phyloP scores from a whole-genome alignment of 129 eudicot genomes.

The Silybum marianum region DNA sequence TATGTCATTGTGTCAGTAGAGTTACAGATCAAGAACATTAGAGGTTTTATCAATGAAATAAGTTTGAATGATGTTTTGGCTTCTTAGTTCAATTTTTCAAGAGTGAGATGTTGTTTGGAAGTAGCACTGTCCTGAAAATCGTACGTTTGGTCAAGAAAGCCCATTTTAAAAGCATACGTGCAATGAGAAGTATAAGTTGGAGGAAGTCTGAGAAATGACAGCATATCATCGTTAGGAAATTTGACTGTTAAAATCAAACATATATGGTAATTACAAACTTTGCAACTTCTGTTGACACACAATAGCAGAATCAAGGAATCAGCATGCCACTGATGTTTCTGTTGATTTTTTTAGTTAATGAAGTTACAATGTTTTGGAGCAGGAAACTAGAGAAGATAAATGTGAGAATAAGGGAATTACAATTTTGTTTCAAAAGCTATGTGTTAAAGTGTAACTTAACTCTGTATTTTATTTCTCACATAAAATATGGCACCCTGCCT shows the following conservation, averaged over 20 bases:
- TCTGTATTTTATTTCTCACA: neutral
- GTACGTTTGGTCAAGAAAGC: neutral
- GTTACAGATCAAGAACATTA: neutral
- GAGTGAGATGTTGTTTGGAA: neutral
- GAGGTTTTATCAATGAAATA: neutral
- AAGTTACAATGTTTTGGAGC: neutral
- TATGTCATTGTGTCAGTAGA: neutral
- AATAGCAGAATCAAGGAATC: neutral
- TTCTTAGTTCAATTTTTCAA: neutral
- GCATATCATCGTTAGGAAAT: neutral
- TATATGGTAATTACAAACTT: neutral
- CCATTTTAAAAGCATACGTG: neutral
- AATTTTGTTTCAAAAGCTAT: neutral
- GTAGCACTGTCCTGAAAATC: neutral
- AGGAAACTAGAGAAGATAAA: neutral
- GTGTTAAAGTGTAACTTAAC: neutral
- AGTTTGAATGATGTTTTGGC: neutral
- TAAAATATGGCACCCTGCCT: neutral
- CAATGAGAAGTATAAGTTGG: neutral
- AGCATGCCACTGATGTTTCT: neutral
- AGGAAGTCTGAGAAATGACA: conserved; percentile 1
- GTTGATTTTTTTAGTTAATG: neutral
- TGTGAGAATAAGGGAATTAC: neutral
- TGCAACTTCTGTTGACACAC: neutral
- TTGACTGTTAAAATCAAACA: neutral